Percentiles rank a stretch among this genome's conserved stretches.
These are phyloP conservation scores for Erodium texanum DNA, from an alignment of 441 rosid genomes.

Conservation along the genomic window DNA sequence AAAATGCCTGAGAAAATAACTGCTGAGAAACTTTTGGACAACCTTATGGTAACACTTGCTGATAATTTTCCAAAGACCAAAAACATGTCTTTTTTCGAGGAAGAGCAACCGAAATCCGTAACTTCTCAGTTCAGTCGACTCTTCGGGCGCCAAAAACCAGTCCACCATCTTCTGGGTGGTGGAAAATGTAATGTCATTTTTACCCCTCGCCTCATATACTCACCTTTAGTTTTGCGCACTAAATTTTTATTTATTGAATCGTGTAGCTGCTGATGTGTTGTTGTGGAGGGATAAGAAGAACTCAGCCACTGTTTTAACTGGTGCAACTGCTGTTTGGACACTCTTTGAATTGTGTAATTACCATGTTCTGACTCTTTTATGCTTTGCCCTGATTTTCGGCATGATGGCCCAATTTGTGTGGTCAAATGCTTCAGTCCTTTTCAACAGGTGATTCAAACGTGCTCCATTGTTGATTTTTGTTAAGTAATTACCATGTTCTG, in stretches of 20 bases:
- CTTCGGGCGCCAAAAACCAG: slow-evolving; percentile 72
- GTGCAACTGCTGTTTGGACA: slow-evolving; percentile 80
- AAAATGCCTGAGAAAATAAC: slow-evolving; percentile 45
- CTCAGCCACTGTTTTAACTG: slow-evolving; percentile 57
- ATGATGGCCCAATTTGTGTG: slow-evolving; percentile 79
- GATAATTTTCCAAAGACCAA: slow-evolving; percentile 56
- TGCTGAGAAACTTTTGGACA: slow-evolving; percentile 41
- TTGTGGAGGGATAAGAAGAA: slow-evolving; percentile 98
- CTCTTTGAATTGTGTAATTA: slow-evolving; percentile 91
- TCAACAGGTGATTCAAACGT: slow-evolving; percentile 67
- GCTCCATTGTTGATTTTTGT: too few species aligned
- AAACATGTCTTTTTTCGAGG: slow-evolving; percentile 37
- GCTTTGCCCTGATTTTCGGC: slow-evolving; percentile 55
- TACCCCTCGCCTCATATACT: not conserved
- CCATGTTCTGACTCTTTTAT: slow-evolving; percentile 63
- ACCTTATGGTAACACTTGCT: slow-evolving; percentile 48
- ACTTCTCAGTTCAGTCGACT: slow-evolving; percentile 48
- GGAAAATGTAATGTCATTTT: slow-evolving; percentile 52
- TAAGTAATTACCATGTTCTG: too few species aligned
- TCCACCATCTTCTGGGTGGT: slow-evolving; percentile 74
- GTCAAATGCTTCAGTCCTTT: slow-evolving; percentile 61
- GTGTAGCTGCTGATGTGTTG: slow-evolving; percentile 92
- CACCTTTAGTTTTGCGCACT: not conserved
- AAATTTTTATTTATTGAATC: not conserved
- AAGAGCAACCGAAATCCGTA: slow-evolving; percentile 29